Base-by-base conservation (phyloP, 2,329 filamentous ascomycete species). In the Fusarium circinatum region DNA sequence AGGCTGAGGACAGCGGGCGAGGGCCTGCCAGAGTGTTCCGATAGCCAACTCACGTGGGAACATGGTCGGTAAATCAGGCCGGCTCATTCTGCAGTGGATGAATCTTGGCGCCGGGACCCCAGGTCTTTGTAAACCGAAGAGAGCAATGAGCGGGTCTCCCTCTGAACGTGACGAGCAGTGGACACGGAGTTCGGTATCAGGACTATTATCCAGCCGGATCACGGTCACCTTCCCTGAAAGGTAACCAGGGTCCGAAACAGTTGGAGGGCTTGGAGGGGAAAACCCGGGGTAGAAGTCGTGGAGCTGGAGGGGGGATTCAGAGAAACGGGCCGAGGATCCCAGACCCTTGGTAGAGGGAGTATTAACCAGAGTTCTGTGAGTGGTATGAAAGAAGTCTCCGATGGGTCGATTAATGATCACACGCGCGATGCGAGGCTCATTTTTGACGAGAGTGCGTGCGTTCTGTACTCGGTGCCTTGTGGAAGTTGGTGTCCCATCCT, bases 241-340 rank as follows among this genome's bases (percentile, higher is more conserved):
- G 72, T 49, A 73, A 62, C 61, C 68, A 71, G 68, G 68, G 57
- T 61, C 64, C 47, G 61, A 63, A 54, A 57, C 61, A 55, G 52
- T 68, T 75, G 73, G 76, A 64, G 66, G 75, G 62, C 41, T 68
- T 75, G 73, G 76, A 62, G 66, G 73, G 62, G 64, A 68, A 74
- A 73, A 69, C 75, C 76, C 72, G 75, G 76, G 76, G 76, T 77
- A 68, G 58, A 75, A 66, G 59, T 68, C 63, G 55, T 42, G 36
- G 61, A 76, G 65, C 60, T 47, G 36, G 65, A 76, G 65, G 71
- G 65, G 71, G 73, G 67, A 67, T 52, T 61, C 56, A 71, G 70
- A 65, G 75, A 68, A 54, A 65, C 76, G 76, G 76, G 67, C 76
- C 76, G 76, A 78, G 73, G 57, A 78, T 77, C 76, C 76, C 71